Conservation (phyloP, 257 asterid genomes). For the Buddleja alternifolia region DNA sequence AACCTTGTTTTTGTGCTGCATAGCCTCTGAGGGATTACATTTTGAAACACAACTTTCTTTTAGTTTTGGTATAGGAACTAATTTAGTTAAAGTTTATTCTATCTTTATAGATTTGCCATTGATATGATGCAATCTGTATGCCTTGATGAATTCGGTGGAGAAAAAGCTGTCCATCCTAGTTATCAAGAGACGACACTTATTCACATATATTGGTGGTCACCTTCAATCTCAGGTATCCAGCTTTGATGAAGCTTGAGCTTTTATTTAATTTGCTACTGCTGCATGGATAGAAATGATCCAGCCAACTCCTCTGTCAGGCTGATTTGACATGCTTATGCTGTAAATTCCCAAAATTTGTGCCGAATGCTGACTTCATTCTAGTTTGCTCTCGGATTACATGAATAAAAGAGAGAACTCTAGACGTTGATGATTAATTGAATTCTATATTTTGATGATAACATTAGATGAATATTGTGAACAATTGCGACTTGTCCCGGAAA, state of each 20-base stretch:
- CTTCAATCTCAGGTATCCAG: slow-evolving; percentile 90
- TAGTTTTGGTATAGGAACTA: background rate
- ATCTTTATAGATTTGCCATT: slow-evolving; percentile 78
- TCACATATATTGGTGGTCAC: slow-evolving; percentile 95
- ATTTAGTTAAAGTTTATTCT: slow-evolving; percentile 22
- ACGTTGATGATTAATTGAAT: background rate
- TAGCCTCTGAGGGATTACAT: background rate
- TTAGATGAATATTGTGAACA: slow-evolving; percentile 2
- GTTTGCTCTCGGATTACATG: background rate
- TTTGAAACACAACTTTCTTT: background rate
- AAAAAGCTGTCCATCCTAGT: slow-evolving; percentile 76
- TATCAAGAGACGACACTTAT: slow-evolving; percentile 93
- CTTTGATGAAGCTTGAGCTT: slow-evolving; percentile 17
- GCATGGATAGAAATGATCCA: background rate
- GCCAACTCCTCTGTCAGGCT: background rate
- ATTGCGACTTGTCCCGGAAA: background rate
- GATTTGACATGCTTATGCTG: background rate
- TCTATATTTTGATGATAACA: background rate
- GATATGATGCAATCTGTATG: slow-evolving; percentile 97
- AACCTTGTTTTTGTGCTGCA: background rate
- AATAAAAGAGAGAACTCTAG: background rate
- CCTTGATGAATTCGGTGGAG: slow-evolving; percentile 98
- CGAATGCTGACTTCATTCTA: background rate
- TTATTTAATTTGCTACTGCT: background rate
- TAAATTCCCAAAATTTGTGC: background rate